Conservation (phyloP, 176 grass and related monocot genomes). For the Zoysia pacifica region DNA sequence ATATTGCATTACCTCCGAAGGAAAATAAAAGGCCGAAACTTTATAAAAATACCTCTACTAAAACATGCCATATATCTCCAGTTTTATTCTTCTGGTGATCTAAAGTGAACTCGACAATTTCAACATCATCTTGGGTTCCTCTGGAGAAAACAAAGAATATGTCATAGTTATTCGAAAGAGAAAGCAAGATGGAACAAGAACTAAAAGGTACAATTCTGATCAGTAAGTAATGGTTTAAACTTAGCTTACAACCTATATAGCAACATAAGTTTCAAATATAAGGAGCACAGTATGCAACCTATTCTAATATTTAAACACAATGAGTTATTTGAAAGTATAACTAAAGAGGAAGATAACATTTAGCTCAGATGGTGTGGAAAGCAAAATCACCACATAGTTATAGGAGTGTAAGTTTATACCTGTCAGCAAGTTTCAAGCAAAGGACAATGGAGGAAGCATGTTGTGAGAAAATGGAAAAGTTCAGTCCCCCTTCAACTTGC, state of each 20-base stretch:
- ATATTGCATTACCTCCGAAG: constrained; percentile 15
- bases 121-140: constrained; percentile 34
- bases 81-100: constrained; percentile 75
- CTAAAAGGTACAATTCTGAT: constrained; percentile 31
- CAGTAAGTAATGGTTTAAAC: constrained; percentile 23
- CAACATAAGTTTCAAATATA: not conserved
- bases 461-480: constrained; percentile 90
- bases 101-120: constrained; percentile 61
- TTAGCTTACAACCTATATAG: not conserved
- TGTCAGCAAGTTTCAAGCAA: constrained; percentile 58
- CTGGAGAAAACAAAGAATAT: constrained; percentile 40
- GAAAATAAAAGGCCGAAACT: constrained; percentile 15
- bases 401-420: constrained; percentile 43
- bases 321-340: too few relatives aligned
- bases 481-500: constrained; percentile 58
- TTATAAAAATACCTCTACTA: constrained; percentile 64
- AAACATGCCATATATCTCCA: constrained; percentile 93
- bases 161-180: constrained; percentile 11
- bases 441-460: constrained; percentile 83
- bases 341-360: not conserved
- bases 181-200: not conserved
- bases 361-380: constrained; percentile 11
- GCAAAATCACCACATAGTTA: constrained; percentile 19
- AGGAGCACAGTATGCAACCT: not conserved
- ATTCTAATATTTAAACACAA: not conserved